Base-by-base conservation (phyloP, 306 rosid species). In the Vigna hirtella region DNA sequence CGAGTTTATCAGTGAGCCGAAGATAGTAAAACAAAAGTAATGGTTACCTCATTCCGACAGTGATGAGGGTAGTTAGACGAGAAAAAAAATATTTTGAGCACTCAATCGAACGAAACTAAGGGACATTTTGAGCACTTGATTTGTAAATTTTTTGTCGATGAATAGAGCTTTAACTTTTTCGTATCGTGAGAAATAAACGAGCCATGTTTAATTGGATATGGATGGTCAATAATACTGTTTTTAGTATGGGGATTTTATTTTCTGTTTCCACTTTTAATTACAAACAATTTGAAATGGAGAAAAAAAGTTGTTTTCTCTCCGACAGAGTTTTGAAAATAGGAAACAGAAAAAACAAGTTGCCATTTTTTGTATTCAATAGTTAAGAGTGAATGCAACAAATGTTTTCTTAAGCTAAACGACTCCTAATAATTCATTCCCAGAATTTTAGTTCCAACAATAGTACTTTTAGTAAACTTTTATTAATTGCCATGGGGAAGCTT, bases 401-500 rank as follows among this genome's bases (percentile, higher is more conserved):
- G 3, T 24, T 11, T 57, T 12, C 34, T 57, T 26, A 57, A 24
- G 4, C 36, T 2, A 10, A 26, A 57, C 9, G 24, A 67, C 40
- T 57, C 52, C 49, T 11, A 43, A 9, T 24, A 30, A 50, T 30
- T 18, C 57, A 47, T 38, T 57, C 5, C 56, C 61, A 12, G 9
- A 45, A 20, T 38, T 74, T 68, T 18, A 43, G 69, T 70, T 78
- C 38, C 28, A 4, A 55, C 2, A 2, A 12, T 45, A 45, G 15
- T 81, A 47, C 3, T 65, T 22, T 53, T 20, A 28, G 36, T 67
- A 28, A 49, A 15, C 70, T 68, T 34, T 28, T 51, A 30, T 28
- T 24, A 22, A 36, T 57, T 73, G 57, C 20, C 26, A 10, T 42
- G 78, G 20, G 72, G 3, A 17, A 22, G 30, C 11, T 66, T 17